A percentile compares a stretch with the other conserved stretches of the same genome.
Evolutionary conservation across 768 basidiomycete genomes (phyloP).

Genomic region (Asterophora parasitica): DNA sequence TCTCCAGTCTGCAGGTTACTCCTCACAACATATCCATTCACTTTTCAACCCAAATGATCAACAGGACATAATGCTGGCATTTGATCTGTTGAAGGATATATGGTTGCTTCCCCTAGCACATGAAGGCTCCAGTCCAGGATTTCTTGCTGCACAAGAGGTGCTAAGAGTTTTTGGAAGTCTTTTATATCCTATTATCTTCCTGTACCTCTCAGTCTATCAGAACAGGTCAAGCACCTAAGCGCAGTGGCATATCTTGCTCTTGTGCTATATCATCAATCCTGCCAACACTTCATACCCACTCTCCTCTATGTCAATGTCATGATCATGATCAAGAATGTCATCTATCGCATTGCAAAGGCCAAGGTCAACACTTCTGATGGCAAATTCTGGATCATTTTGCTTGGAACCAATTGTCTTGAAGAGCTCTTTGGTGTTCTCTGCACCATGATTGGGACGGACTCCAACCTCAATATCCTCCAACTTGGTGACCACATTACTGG

Average conservation of each 20-base stretch:
- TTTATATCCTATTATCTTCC: slow-evolving; percentile 21
- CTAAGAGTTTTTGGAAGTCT: slow-evolving; percentile 19
- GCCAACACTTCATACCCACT: slow-evolving; percentile 1
- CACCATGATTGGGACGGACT: slow-evolving; percentile 31
- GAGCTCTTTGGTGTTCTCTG: slow-evolving; percentile 29
- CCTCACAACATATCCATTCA: slow-evolving; percentile 5
- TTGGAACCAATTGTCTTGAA: slow-evolving; percentile 34
- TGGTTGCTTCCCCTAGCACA: slow-evolving; percentile 20
- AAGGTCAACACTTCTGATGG: slow-evolving; percentile 27
- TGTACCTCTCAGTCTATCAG: slow-evolving; percentile 22
- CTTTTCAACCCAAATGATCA: slow-evolving; percentile 25
- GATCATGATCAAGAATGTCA: slow-evolving; percentile 34
- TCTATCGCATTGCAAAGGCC: slow-evolving; percentile 33
- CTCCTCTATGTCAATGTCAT: slow-evolving; percentile 27
- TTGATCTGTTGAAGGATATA: slow-evolving; percentile 20
- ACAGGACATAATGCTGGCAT: slow-evolving; percentile 27
- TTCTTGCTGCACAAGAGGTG: slow-evolving; percentile 16
- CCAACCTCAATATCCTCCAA: slow-evolving; percentile 23
- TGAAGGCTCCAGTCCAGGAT: slow-evolving; percentile 10
- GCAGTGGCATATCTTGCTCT: slow-evolving; percentile 24
- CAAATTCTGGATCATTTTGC: slow-evolving; percentile 28
- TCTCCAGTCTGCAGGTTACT: slow-evolving; percentile 9
- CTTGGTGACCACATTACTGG: slow-evolving; percentile 24
- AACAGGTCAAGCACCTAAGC: slow-evolving; percentile 31
- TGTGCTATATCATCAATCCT: not conserved